Conservation (phyloP, 2,329 filamentous ascomycete species). For the Ophiostoma sp. region DNA sequence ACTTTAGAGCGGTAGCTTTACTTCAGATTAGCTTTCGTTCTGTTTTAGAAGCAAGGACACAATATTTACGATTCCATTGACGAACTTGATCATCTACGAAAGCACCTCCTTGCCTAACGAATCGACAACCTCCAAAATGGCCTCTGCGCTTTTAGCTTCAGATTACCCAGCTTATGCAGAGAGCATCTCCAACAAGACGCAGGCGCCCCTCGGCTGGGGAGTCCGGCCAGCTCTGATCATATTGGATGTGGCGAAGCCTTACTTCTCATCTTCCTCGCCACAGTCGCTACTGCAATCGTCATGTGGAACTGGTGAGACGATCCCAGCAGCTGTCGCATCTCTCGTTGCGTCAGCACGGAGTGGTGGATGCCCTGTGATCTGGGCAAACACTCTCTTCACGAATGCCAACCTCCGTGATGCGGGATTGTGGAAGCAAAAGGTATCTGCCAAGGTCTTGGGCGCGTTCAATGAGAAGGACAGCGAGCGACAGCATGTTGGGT, state of each 20-base stretch:
- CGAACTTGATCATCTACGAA: too few relatives aligned
- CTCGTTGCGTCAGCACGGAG: not conserved
- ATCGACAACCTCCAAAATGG: not conserved
- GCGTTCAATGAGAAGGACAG: conserved; percentile 11
- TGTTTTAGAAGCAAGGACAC: not conserved
- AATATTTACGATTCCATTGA: too few relatives aligned
- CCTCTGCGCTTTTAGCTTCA: conserved; percentile 4
- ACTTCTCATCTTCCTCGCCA: conserved; percentile 10
- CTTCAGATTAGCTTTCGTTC: too few relatives aligned
- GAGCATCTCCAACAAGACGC: conserved; percentile 17
- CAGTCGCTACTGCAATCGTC: conserved; percentile 8
- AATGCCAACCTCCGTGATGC: conserved; percentile 42
- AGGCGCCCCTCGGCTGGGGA: conserved; percentile 39
- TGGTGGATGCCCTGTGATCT: conserved; percentile 38
- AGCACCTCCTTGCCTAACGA: too few relatives aligned
- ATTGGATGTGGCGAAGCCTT: conserved; percentile 36
- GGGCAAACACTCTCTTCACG: conserved; percentile 40
- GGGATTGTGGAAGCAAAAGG: conserved; percentile 37
- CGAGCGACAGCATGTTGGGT: conserved; percentile 36
- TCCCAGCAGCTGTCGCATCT: not conserved
- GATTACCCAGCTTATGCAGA: conserved; percentile 18
- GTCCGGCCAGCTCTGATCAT: conserved; percentile 39
- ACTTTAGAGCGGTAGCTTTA: too few relatives aligned
- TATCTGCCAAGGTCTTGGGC: conserved; percentile 29
- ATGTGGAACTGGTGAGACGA: not conserved